Base-by-base conservation (phyloP, 768 basidiomycete genomes). In the Phaeotremella fagi region DNA sequence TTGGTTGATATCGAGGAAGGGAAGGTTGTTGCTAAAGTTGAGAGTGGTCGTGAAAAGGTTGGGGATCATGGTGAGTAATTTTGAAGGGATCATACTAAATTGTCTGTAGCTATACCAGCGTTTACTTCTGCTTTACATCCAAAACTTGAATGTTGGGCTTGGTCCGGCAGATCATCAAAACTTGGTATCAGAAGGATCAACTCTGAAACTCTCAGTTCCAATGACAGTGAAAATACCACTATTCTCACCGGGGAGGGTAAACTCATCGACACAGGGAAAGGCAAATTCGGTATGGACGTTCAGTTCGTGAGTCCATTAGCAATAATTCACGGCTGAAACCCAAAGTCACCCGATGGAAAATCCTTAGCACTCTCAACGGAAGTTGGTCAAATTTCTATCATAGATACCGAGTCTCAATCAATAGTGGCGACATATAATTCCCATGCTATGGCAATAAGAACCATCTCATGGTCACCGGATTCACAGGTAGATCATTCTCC, bases 391-490 rank as follows among this genome's bases (percentile, higher is more conserved):
- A 85, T 94, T 49, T 88, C 82, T 72, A 78, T 97, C 38, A 86
- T 91, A 57, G 90, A 94, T 71, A 71, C 86, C 33, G 85, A 87
- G 68, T 80, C 85, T 1, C 78, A 77, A 54, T 74, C 83, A 5
- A 75, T 94, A 38, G 75, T 80, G 0, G 78, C 82, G 3, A 87
- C 85, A 2, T 92, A 85, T 74, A 83, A 84, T 3, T 88, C 88
- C 2, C 91, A 97, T 72, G 90, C 88, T 9, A 89, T 90, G 85
- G 81, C 84, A 42, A 88, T 91, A 6, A 84, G 91, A 31, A 85
- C 87, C 0, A 73, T 95, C 3, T 81, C 87, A 6, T 97, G 91
- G 91, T 90, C 89, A 9, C 80, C 83, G 45, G 91, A 95, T 71
- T 86, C 86, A 1, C 87, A 83, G 73, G 90, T 92, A 49, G 50